A percentile compares a stretch with the other conserved stretches of the same genome.
Evolutionary conservation across 345 rosid species (phyloP).

Genomic region (Psidium guajava): DNA sequence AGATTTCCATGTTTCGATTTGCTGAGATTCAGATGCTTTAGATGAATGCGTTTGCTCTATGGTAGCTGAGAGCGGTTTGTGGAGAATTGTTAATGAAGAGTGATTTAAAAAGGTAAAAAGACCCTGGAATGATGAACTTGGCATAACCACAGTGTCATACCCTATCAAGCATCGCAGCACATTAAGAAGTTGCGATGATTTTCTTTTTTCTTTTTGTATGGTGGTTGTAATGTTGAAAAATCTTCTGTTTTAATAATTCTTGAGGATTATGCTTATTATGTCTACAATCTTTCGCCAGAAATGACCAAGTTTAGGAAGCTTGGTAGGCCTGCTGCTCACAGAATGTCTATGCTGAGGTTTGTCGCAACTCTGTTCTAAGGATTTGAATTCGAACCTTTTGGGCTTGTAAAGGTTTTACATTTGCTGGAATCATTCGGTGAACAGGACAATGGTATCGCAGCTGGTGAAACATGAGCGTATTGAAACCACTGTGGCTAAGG

Average conservation of each 20-base stretch:
- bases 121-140: neutral
- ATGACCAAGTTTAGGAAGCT: constrained; percentile 90
- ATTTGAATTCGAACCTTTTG: neutral
- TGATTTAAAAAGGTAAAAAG: neutral
- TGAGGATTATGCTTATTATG: neutral
- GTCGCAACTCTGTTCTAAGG: neutral
- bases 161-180: no score
- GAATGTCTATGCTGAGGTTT: constrained; percentile 92
- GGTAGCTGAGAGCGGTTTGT: neutral
- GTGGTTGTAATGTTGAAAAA: neutral
- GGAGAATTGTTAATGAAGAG: neutral
- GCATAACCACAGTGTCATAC: neutral
- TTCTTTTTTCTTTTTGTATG: neutral
- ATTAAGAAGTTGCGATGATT: neutral
- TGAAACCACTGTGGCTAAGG: constrained; percentile 91
- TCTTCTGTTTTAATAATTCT: neutral
- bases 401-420: neutral
- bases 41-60: neutral
- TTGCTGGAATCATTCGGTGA: neutral
- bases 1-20: neutral
- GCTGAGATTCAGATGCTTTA: neutral
- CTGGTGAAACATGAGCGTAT: constrained; percentile 89
- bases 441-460: constrained; percentile 93
- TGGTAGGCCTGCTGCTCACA: constrained; percentile 59
- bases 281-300: constrained; percentile 3